Percentiles rank a stretch among this genome's conserved stretches.
Evolutionary conservation across 2,329 filamentous ascomycete species (phyloP).

Genomic region (Penicillium italicum): DNA sequence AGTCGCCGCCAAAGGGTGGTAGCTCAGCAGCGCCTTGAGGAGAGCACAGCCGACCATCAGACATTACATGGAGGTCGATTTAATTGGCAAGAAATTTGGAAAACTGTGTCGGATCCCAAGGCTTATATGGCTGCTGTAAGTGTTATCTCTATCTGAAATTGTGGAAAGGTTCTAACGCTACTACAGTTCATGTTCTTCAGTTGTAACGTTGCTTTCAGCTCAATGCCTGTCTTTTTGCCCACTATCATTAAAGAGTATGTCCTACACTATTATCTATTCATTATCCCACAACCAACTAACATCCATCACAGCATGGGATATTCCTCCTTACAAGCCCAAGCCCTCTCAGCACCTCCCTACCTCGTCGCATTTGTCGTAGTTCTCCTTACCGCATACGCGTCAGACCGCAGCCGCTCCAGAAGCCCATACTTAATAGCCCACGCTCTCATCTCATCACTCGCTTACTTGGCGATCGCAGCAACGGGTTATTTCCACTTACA

Average conservation of each 20-base stretch:
- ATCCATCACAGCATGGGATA: conserved; percentile 61
- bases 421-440: conserved; percentile 65
- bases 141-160: neutral
- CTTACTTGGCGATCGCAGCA: conserved; percentile 58
- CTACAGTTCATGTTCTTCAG: conserved; percentile 71
- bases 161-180: neutral
- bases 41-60: conserved; percentile 43
- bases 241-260: conserved; percentile 64
- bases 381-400: conserved; percentile 67
- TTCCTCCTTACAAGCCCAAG: conserved; percentile 64
- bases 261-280: neutral
- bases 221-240: conserved; percentile 81
- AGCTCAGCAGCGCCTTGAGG: conserved; percentile 64
- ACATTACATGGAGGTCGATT: conserved; percentile 41
- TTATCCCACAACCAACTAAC: neutral
- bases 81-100: conserved; percentile 55
- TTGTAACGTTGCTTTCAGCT: conserved; percentile 83
- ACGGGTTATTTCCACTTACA: conserved; percentile 45
- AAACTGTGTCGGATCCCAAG: conserved; percentile 62
- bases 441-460: conserved; percentile 65
- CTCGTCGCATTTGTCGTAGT: conserved; percentile 70
- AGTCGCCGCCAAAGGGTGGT: conserved; percentile 63
- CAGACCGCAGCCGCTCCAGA: conserved; percentile 63
- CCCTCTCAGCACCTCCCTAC: conserved; percentile 76
- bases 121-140: conserved; percentile 67